These are phyloP conservation scores for Ogataea glucozyma DNA, from an alignment of 805 yeast genomes.

Conservation along the genomic window DNA sequence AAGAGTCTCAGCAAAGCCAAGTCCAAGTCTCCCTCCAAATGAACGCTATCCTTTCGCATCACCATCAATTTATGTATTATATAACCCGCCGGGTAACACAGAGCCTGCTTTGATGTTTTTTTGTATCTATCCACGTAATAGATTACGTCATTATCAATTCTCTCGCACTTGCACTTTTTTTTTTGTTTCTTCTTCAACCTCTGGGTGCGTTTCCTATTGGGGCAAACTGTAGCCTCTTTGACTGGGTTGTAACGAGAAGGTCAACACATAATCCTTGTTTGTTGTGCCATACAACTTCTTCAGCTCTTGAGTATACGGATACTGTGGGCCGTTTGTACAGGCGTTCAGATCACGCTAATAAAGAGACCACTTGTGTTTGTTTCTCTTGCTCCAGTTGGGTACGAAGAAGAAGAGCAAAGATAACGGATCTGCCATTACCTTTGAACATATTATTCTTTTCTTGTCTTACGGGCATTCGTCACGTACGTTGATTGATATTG, in stretches of 20 bases:
- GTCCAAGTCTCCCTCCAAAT: slow-evolving; percentile 1
- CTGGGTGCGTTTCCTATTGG: slow-evolving; percentile 15
- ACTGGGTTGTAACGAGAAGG: slow-evolving; percentile 6
- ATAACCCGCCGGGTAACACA: neutral
- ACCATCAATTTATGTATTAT: neutral
- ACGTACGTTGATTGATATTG: neutral
- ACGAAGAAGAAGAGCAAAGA: too few relatives aligned
- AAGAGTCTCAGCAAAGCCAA: neutral
- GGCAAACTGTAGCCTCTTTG: slow-evolving; percentile 22
- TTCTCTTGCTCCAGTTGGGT: too few relatives aligned
- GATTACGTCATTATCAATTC: neutral
- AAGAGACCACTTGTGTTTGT: too few relatives aligned
- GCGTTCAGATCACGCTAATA: too few relatives aligned
- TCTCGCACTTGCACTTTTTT: neutral
- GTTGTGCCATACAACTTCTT: too few relatives aligned
- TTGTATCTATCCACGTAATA: neutral
- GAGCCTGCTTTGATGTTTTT: neutral
- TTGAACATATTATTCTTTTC: too few relatives aligned
- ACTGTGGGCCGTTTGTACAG: too few relatives aligned
- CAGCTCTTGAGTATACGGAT: too few relatives aligned
- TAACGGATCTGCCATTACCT: too few relatives aligned
- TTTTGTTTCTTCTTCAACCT: slow-evolving; percentile 1
- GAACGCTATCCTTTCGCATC: neutral
- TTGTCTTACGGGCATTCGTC: too few relatives aligned
- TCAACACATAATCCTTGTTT: too few relatives aligned